Conservation (phyloP, 257 asterid species). For the Fraxinus anomala region DNA sequence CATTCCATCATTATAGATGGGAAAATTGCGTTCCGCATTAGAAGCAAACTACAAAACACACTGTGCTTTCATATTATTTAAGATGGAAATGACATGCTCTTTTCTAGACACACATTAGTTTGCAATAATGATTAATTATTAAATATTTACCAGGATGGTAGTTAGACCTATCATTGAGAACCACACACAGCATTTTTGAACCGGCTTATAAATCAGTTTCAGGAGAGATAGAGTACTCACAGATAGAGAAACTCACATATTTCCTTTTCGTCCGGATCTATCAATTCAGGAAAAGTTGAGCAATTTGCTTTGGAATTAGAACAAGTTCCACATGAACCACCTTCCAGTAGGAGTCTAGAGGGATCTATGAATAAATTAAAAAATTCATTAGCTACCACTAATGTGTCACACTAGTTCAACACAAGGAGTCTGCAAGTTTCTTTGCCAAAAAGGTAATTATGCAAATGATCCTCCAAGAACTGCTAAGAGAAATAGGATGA, state of each 20-base stretch:
- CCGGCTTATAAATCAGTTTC: not conserved
- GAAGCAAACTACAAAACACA: not conserved
- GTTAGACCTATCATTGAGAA: not conserved
- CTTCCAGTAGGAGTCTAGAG: not conserved
- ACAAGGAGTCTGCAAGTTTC: not conserved
- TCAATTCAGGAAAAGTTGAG: slow-evolving; percentile 21
- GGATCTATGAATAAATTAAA: slow-evolving; percentile 18
- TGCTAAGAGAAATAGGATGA: not conserved
- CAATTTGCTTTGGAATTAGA: slow-evolving; percentile 11
- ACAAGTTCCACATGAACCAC: slow-evolving; percentile 8
- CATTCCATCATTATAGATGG: not conserved
- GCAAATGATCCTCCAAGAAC: not conserved
- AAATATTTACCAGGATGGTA: no score
- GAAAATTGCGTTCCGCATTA: not conserved
- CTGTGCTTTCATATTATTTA: not conserved
- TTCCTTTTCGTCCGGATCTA: slow-evolving; percentile 21
- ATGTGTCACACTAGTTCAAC: slow-evolving; percentile 2
- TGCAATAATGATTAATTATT: not conserved
- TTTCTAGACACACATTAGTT: not conserved
- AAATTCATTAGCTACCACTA: not conserved
- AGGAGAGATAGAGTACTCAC: not conserved
- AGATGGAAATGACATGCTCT: not conserved
- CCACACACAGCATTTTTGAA: not conserved
- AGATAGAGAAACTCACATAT: slow-evolving; percentile 15
- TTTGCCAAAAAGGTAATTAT: slow-evolving; percentile 4